Percentiles rank a stretch among this genome's conserved stretches.
Conservation (phyloP, 2,329 filamentous ascomycete genomes). For the Daldinia sp. region DNA sequence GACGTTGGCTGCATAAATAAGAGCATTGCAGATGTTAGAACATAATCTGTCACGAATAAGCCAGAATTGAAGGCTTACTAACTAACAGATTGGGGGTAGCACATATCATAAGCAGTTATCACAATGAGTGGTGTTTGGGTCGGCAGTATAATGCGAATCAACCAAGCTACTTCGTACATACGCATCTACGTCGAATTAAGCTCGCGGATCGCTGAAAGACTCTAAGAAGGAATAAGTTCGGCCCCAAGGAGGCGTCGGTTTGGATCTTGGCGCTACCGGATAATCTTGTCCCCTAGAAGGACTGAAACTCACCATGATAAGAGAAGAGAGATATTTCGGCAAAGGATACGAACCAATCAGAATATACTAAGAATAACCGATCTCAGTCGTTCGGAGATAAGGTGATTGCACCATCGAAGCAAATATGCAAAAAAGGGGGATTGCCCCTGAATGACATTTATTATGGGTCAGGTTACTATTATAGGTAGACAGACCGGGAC, state of each 20-base stretch:
- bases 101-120: background rate
- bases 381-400: slow-evolving; percentile 5
- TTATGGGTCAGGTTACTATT: no score
- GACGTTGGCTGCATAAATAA: background rate
- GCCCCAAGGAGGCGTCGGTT: slow-evolving; percentile 27
- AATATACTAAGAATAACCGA: background rate
- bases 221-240: slow-evolving; percentile 19
- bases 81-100: background rate
- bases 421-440: slow-evolving; percentile 2
- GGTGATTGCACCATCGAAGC: background rate
- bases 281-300: slow-evolving; percentile 3
- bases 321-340: background rate
- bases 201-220: slow-evolving; percentile 17
- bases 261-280: slow-evolving; percentile 19
- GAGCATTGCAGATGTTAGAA: background rate
- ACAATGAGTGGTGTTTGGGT: background rate
- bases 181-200: slow-evolving; percentile 36
- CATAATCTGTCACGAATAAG: background rate
- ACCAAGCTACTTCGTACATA: background rate
- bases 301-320: background rate
- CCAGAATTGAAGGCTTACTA: background rate
- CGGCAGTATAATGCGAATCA: slow-evolving; percentile 1
- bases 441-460: background rate
- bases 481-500: no score
- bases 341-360: slow-evolving; percentile 2